phyloP scores from a whole-genome alignment of 192 early-diverging fungal genomes.

The Coemansia sp. region DNA sequence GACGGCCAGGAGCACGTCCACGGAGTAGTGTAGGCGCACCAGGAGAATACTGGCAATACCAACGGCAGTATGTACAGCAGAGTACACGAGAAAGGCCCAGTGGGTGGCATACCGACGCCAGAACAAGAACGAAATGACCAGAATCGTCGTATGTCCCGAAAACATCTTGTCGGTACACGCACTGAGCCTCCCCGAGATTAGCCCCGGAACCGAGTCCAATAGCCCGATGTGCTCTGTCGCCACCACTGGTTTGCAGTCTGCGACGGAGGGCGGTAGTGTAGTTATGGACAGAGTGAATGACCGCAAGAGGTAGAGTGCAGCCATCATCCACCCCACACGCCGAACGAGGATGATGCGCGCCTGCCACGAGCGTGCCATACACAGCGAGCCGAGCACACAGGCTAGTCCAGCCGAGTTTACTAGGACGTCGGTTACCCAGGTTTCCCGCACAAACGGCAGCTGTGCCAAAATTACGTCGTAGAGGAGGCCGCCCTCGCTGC shows the following conservation, averaged over 20 bases:
- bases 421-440: conserved; percentile 22
- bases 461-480: conserved; percentile 25
- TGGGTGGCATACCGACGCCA: conserved; percentile 56
- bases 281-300: conserved; percentile 59
- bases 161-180: conserved; percentile 63
- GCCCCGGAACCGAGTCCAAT: conserved; percentile 14
- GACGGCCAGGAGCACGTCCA: conserved; percentile 58
- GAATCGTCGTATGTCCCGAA: conserved; percentile 59
- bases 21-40: conserved; percentile 58
- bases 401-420: conserved; percentile 18
- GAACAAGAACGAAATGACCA: conserved; percentile 53
- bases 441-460: conserved; percentile 8
- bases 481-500: conserved; percentile 3
- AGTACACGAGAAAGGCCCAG: conserved; percentile 39
- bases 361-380: conserved; percentile 32
- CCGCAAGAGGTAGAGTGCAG: conserved; percentile 54
- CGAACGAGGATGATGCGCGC: conserved; percentile 52
- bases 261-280: conserved; percentile 52
- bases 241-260: conserved; percentile 16
- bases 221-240: conserved; percentile 11
- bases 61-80: conserved; percentile 28
- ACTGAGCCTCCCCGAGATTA: conserved; percentile 36
- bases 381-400: conserved; percentile 16
- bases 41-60: conserved; percentile 56
- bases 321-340: conserved; percentile 54